Percentiles rank a stretch among this genome's conserved stretches.
These are phyloP conservation scores for Niebla homalea DNA, from an alignment of 495 filamentous ascomycete species.

Conservation along the genomic window DNA sequence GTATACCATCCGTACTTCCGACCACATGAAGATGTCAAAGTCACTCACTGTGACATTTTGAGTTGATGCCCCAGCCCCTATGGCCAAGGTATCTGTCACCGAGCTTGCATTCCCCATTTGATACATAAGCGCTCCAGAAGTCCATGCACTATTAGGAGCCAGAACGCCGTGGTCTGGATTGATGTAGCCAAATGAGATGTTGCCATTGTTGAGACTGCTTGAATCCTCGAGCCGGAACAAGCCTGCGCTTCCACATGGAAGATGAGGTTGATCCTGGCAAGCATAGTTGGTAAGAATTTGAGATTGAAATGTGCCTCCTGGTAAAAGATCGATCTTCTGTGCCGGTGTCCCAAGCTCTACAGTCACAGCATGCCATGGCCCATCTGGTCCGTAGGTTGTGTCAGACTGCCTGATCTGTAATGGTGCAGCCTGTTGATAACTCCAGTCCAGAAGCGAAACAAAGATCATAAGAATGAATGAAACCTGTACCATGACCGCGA, in stretches of 20 bases:
- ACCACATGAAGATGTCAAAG: too few relatives aligned
- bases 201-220: neutral
- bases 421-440: neutral
- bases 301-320: neutral
- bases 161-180: too few relatives aligned
- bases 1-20: neutral
- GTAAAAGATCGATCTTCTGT: constrained; percentile 1
- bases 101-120: too few relatives aligned
- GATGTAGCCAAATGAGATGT: neutral
- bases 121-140: neutral
- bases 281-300: constrained; percentile 1
- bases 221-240: neutral
- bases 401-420: neutral
- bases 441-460: too few relatives aligned
- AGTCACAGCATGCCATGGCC: constrained; percentile 9
- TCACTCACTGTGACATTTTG: too few relatives aligned
- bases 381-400: neutral
- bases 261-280: neutral
- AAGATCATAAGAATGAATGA: too few relatives aligned
- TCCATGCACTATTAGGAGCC: neutral
- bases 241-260: neutral
- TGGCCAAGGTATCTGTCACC: too few relatives aligned
- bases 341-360: neutral
- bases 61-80: too few relatives aligned
- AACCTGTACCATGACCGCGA: too few relatives aligned